Percentiles rank a stretch among this genome's conserved stretches.
Evolutionary conservation across 2,329 filamentous ascomycete genomes (phyloP).

Genomic region (Nigrospora osmanthi): DNA sequence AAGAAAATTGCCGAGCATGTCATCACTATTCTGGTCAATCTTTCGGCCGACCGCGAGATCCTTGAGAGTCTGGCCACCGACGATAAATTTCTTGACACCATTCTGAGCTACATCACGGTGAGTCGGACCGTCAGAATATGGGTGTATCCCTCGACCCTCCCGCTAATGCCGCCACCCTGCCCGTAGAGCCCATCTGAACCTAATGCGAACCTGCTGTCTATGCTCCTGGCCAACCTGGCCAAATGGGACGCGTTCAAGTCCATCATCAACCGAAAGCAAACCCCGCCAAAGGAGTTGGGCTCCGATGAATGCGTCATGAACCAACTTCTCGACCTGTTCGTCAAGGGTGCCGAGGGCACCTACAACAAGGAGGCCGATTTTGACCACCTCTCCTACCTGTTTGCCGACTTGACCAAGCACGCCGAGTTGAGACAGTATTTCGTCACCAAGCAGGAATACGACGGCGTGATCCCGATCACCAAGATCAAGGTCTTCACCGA

Average conservation of each 20-base stretch:
- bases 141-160: neutral
- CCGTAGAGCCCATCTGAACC: conserved; percentile 61
- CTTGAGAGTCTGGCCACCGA: conserved; percentile 67
- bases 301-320: conserved; percentile 72
- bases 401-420: conserved; percentile 86
- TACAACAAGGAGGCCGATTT: conserved; percentile 83
- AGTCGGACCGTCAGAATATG: conserved; percentile 22
- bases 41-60: conserved; percentile 70
- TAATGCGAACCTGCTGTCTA: conserved; percentile 77
- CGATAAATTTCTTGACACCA: conserved; percentile 68
- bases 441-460: conserved; percentile 64
- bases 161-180: conserved; percentile 6
- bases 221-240: conserved; percentile 86
- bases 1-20: conserved; percentile 90
- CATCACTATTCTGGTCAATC: conserved; percentile 81
- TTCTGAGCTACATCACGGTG: conserved; percentile 70
- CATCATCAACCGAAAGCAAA: conserved; percentile 61
- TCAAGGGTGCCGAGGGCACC: conserved; percentile 74
- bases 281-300: conserved; percentile 60
- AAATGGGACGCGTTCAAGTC: conserved; percentile 70
- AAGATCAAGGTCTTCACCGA: conserved; percentile 95
- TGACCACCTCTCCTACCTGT: conserved; percentile 90
- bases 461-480: conserved; percentile 76
- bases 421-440: conserved; percentile 69
- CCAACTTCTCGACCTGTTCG: conserved; percentile 91